Percentiles rank a stretch among this genome's conserved stretches.
Evolutionary conservation across 176 grass and related monocot species (phyloP).

Genomic region (Triticum monococcum): DNA sequence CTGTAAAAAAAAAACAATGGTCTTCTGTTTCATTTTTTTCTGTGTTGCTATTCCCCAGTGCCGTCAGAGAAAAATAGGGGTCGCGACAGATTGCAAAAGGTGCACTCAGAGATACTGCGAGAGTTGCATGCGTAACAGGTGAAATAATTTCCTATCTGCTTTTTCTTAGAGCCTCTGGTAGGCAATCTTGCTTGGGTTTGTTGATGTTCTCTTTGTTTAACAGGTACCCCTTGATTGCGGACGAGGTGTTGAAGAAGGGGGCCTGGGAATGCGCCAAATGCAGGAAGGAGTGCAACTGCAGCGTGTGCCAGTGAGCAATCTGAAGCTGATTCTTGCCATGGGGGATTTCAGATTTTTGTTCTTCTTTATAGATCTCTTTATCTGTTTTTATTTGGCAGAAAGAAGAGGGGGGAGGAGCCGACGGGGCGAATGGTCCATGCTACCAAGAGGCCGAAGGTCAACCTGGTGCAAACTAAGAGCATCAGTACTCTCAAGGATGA

Average conservation of each 20-base stretch:
- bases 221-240: conserved; percentile 55
- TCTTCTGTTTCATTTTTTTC: too few relatives aligned
- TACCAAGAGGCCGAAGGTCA: conserved; percentile 42
- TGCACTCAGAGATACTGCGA: conserved; percentile 72
- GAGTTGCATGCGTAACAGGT: conserved; percentile 82
- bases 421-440: conserved; percentile 67
- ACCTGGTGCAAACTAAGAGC: neutral
- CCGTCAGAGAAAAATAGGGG: too few relatives aligned
- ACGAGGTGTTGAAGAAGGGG: conserved; percentile 36
- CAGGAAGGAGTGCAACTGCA: conserved; percentile 76
- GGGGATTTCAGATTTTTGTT: neutral
- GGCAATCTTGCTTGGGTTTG: neutral
- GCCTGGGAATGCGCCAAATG: conserved; percentile 86
- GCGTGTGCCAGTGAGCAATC: conserved; percentile 65
- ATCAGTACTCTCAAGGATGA: neutral
- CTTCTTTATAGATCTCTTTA: neutral
- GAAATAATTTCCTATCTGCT: neutral
- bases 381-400: conserved; percentile 48
- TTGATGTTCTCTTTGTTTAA: conserved; percentile 23
- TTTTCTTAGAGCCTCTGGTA: neutral
- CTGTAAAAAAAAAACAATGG: too few relatives aligned
- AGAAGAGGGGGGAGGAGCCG: conserved; percentile 59
- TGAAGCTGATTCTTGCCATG: neutral
- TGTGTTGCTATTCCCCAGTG: too few relatives aligned
- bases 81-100: too few relatives aligned